Percentiles rank a stretch among this genome's conserved stretches.
Conservation (phyloP, 768 basidiomycete species). For the Russula olivacea region DNA sequence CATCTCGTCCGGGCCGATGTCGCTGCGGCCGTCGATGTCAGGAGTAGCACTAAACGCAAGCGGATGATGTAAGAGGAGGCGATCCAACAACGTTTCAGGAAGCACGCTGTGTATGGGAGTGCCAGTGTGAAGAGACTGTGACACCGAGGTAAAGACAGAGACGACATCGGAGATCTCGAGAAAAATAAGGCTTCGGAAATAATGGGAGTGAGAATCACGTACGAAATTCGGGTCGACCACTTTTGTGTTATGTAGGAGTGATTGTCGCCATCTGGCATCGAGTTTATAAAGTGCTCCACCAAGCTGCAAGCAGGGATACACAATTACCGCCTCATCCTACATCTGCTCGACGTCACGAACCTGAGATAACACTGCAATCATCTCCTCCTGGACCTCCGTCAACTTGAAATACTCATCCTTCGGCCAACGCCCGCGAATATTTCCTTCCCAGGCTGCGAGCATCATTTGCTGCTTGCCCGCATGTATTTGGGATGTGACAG, state of each 20-base stretch:
- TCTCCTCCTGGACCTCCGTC: conserved; percentile 37
- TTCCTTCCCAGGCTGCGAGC: conserved; percentile 44
- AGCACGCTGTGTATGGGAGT: conserved; percentile 23
- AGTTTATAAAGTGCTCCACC: conserved; percentile 41
- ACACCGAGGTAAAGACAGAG: conserved; percentile 31
- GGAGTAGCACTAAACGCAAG: background rate
- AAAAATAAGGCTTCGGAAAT: background rate
- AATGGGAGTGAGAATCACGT: conserved; percentile 11
- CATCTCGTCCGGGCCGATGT: conserved; percentile 13
- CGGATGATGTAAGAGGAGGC: conserved; percentile 15
- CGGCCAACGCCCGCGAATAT: conserved; percentile 48
- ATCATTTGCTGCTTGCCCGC: conserved; percentile 33
- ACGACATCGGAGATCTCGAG: conserved; percentile 40
- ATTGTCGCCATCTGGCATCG: conserved; percentile 37
- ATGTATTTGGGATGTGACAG: conserved; percentile 32
- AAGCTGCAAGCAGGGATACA: conserved; percentile 29
- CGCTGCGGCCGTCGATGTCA: background rate
- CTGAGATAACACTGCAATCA: conserved; percentile 37
- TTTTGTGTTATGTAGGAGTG: conserved; percentile 40
- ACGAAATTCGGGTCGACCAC: conserved; percentile 54
- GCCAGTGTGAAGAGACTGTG: conserved; percentile 22
- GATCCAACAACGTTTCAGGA: conserved; percentile 22
- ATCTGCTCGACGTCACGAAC: conserved; percentile 25
- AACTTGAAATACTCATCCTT: conserved; percentile 42
- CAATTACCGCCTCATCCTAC: background rate